These are phyloP conservation scores for Paracamarosporium sp. DNA, from an alignment of 2,329 filamentous ascomycete genomes.

Conservation along the genomic window DNA sequence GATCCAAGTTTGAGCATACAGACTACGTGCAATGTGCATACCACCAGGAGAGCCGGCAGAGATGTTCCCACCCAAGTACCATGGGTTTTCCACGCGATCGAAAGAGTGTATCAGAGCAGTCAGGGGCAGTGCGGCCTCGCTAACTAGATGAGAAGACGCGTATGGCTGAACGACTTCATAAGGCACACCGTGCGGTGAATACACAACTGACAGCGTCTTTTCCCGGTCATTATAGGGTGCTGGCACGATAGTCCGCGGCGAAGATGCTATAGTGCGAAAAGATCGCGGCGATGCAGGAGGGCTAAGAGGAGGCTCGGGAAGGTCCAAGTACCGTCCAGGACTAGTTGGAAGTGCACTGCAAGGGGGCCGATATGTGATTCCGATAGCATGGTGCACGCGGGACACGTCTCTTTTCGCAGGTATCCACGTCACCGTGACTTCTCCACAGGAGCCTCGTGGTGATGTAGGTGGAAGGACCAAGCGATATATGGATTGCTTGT, in stretches of 20 bases:
- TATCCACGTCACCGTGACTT: slow-evolving; percentile 75
- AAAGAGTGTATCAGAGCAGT: slow-evolving; percentile 71
- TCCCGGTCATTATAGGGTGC: slow-evolving; percentile 43
- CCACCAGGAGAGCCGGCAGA: slow-evolving; percentile 65
- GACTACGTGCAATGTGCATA: slow-evolving; percentile 60
- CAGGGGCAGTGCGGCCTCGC: slow-evolving; percentile 65
- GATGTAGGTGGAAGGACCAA: slow-evolving; percentile 63
- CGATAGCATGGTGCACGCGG: slow-evolving; percentile 70
- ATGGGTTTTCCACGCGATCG: slow-evolving; percentile 64
- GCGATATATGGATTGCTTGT: slow-evolving; percentile 50
- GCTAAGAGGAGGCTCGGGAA: slow-evolving; percentile 38
- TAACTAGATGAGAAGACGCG: slow-evolving; percentile 62
- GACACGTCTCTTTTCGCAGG: slow-evolving; percentile 66
- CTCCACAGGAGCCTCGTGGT: slow-evolving; percentile 63
- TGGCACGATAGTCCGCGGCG: slow-evolving; percentile 40
- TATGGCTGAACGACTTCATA: slow-evolving; percentile 63
- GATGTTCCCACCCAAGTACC: slow-evolving; percentile 68
- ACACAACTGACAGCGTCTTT: slow-evolving; percentile 66
- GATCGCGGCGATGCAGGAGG: slow-evolving; percentile 43
- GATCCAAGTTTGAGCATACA: slow-evolving; percentile 66
- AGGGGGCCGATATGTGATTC: slow-evolving; percentile 74
- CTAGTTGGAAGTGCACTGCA: slow-evolving; percentile 45
- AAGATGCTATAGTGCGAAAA: slow-evolving; percentile 40
- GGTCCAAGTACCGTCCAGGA: slow-evolving; percentile 43
- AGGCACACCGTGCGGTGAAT: slow-evolving; percentile 68